Evolutionary conservation across 768 basidiomycete species (phyloP).

Genomic region (Tricholoma flavovirens): DNA sequence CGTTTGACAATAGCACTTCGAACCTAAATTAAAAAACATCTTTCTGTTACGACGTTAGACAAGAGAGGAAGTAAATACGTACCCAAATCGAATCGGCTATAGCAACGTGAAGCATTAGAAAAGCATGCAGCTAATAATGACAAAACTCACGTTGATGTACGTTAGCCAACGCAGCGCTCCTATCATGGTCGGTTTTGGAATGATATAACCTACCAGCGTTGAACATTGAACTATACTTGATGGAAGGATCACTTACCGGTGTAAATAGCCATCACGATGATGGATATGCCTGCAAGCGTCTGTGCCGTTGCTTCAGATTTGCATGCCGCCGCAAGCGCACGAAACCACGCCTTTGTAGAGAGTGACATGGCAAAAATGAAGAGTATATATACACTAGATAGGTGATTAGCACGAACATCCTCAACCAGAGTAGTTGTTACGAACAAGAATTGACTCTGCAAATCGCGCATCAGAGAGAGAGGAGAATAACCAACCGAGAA

Average conservation of each 20-base stretch:
- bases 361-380: constrained; percentile 52
- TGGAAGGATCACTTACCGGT: no score
- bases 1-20: constrained; percentile 71
- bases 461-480: background rate
- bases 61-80: constrained; percentile 6
- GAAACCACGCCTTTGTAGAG: constrained; percentile 73
- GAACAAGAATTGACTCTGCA: constrained; percentile 56
- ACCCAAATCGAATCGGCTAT: constrained; percentile 40
- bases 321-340: constrained; percentile 56
- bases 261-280: constrained; percentile 52
- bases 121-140: background rate
- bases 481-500: constrained; percentile 12
- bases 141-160: constrained; percentile 47
- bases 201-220: no score
- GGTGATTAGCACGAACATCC: background rate
- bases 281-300: constrained; percentile 37
- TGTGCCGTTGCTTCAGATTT: constrained; percentile 55
- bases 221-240: no score
- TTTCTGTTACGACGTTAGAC: background rate
- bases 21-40: constrained; percentile 48
- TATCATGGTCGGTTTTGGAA: constrained; percentile 56
- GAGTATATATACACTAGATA: constrained; percentile 50
- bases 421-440: constrained; percentile 19
- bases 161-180: constrained; percentile 66
- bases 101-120: background rate